phyloP scores from a whole-genome alignment of 257 asterid species.

The Salvia hispanica region DNA sequence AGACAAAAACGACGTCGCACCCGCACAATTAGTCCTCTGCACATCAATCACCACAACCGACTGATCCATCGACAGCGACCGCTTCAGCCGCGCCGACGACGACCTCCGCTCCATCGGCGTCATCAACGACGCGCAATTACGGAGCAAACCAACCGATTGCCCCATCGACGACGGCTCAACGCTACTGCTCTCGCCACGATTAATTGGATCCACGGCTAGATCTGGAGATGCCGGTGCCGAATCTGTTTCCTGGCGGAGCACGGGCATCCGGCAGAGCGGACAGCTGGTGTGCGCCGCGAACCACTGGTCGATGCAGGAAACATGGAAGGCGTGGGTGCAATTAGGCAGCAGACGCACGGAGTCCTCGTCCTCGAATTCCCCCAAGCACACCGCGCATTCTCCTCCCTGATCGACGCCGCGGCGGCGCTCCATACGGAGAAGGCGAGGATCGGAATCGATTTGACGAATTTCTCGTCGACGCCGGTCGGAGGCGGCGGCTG shows the following conservation, averaged over 20 bases:
- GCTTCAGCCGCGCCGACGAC: constrained; percentile 38
- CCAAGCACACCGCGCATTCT: constrained; percentile 69
- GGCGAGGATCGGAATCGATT: constrained; percentile 44
- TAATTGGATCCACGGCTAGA: background rate
- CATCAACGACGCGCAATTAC: constrained; percentile 39
- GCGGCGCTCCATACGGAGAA: constrained; percentile 32
- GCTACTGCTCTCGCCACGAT: background rate
- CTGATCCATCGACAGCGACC: constrained; percentile 65
- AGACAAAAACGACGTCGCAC: constrained; percentile 28
- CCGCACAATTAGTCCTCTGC: constrained; percentile 10
- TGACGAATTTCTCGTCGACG: constrained; percentile 48
- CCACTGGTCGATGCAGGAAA: constrained; percentile 68
- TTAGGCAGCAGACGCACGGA: constrained; percentile 58
- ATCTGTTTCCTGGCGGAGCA: constrained; percentile 14
- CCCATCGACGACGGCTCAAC: constrained; percentile 15
- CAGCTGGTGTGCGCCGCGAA: constrained; percentile 54
- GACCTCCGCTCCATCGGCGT: constrained; percentile 35
- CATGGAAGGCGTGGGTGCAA: constrained; percentile 69
- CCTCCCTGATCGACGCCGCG: constrained; percentile 35
- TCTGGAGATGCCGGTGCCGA: background rate
- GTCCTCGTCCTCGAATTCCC: constrained; percentile 56
- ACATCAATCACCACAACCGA: constrained; percentile 30
- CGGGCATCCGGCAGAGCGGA: constrained; percentile 61
- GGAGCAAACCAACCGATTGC: constrained; percentile 28
- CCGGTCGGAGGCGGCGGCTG: constrained; percentile 31